Percentiles rank a stretch among this genome's conserved stretches.
Evolutionary conservation across 176 grass and related monocot species (phyloP).

Genomic region (Zea mays): Zm-B73-REFERENCE-NAM-5.0 NC_050096.1:209098501-209099000

Average conservation of each 20-base stretch:
- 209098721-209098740: slow-evolving; percentile 88
- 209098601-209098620: slow-evolving; percentile 81
- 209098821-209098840: neutral
- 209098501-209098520: neutral
- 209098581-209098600: slow-evolving; percentile 82
- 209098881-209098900: neutral
- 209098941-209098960: slow-evolving; percentile 69
- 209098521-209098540: slow-evolving; percentile 12
- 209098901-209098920: neutral
- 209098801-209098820: neutral
- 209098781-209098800: slow-evolving; percentile 19
- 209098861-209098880: neutral
- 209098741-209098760: slow-evolving; percentile 96
- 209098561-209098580: slow-evolving; percentile 98
- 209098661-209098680: slow-evolving; percentile 75
- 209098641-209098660: slow-evolving; percentile 38
- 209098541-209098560: slow-evolving; percentile 23
- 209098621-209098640: slow-evolving; percentile 46
- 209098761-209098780: slow-evolving; percentile 69
- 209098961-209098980: slow-evolving; percentile 86
- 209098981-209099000: slow-evolving; percentile 84
- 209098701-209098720: slow-evolving; percentile 79
- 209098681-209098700: slow-evolving; percentile 77
- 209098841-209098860: slow-evolving; percentile 14
- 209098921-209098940: slow-evolving; percentile 16